Base-by-base conservation (phyloP, 2,329 filamentous ascomycete genomes). In the Epichloe festucae region DNA sequence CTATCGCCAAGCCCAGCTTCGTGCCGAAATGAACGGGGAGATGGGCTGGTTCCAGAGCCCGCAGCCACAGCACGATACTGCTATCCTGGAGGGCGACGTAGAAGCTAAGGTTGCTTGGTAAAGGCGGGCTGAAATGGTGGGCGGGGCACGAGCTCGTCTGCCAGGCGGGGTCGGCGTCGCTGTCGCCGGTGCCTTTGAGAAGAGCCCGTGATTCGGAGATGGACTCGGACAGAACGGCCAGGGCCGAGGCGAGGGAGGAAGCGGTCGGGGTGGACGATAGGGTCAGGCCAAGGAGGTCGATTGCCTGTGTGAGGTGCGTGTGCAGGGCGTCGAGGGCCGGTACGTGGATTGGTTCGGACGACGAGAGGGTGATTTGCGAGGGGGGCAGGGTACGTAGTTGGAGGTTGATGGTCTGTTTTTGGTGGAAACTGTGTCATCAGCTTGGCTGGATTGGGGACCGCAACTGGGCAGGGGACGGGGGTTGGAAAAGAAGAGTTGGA, bases 281-380 rank as follows among this genome's bases (percentile, higher is more conserved):
- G 50, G 82, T 84, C 15, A 94, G 78, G 59, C 85, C 80, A 48
- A 95, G 82, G 46, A 95, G 81, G 65, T 94, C 88, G 56, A 96
- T 79, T 52, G 87, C 84, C 60, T 88, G 80, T 54, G 86, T 91
- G 58, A 97, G 83, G 41, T 89, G 74, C n/a, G 81, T 80, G 55
- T 88, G 80, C 12, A 93, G 78, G 11, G 78, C 71, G 19, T 82
- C 81, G 49, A 96, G 77, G 53, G 89, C 82, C 15, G 79, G 74
- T 48, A 97, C 76, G 58, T 75, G 73, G 58, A 83, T 73, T 17
- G 73, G 72, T 51, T 74, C 67, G 43, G 72, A 68, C 52, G 72
- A 67, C 53, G 78, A 68, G 55, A 81, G 67, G 53, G 67, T 65
- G 15, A 81, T 62, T 12, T 72, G 72, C 53, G 76, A 68, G 5